phyloP scores from a whole-genome alignment of 257 asterid genomes.

The Salvia hispanica region DNA sequence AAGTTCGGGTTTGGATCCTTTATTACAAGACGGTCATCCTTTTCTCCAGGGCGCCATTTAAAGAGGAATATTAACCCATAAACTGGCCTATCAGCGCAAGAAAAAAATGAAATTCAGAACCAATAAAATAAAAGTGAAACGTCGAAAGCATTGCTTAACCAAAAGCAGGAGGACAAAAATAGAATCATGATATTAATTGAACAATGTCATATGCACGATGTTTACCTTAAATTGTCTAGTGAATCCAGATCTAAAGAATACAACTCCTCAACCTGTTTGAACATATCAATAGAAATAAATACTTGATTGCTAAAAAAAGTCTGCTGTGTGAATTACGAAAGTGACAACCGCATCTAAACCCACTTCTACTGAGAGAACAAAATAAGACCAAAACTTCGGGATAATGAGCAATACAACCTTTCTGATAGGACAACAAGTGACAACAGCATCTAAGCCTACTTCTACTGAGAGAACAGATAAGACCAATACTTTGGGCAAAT shows the following conservation, averaged over 20 bases:
- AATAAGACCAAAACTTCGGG: background rate
- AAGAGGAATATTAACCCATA: slow-evolving; percentile 94
- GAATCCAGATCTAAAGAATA: slow-evolving; percentile 92
- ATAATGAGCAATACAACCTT: background rate
- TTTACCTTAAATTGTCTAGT: slow-evolving; percentile 77
- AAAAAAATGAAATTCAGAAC: slow-evolving; percentile 3
- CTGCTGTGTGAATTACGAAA: background rate
- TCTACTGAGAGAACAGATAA: slow-evolving; percentile 11
- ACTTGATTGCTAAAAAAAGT: slow-evolving; percentile 14
- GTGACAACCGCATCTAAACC: background rate
- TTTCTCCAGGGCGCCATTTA: slow-evolving; percentile 98
- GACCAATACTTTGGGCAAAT: background rate
- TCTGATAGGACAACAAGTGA: background rate
- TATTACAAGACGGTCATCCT: slow-evolving; percentile 83
- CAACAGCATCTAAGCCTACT: slow-evolving; percentile 13
- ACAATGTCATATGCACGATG: slow-evolving; percentile 9
- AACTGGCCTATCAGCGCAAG: slow-evolving; percentile 62
- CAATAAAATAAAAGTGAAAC: slow-evolving; percentile 6
- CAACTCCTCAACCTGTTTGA: slow-evolving; percentile 93
- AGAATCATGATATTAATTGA: background rate
- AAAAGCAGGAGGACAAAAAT: background rate
- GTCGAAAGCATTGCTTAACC: background rate
- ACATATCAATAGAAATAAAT: slow-evolving; percentile 31
- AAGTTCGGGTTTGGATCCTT: slow-evolving; percentile 92
- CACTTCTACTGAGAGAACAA: slow-evolving; percentile 9